Conservation (phyloP, 2,329 filamentous ascomycete species). For the Dactylellina cionopaga region DNA sequence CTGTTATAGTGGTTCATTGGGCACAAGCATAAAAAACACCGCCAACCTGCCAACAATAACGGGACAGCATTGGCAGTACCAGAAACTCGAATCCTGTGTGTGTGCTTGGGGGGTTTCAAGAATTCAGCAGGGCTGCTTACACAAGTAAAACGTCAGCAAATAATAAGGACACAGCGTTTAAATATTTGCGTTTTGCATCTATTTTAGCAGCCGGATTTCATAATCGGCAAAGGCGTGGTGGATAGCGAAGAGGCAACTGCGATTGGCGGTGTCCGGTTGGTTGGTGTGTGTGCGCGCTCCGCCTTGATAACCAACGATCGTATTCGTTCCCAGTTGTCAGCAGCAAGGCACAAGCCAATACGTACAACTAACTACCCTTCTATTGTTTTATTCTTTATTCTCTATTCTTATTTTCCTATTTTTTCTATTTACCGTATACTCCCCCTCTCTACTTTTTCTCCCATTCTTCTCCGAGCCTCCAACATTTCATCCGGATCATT, state of each 20-base stretch:
- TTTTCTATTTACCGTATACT: neutral
- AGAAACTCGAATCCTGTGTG: too few relatives aligned
- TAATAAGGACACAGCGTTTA: neutral
- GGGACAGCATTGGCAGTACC: too few relatives aligned
- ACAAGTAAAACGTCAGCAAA: slow-evolving; percentile 18
- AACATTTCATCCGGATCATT: neutral
- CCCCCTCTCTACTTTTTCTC: neutral
- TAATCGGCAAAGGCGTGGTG: neutral
- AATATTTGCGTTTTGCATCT: too few relatives aligned
- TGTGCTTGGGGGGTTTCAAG: slow-evolving; percentile 6
- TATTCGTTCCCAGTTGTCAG: too few relatives aligned
- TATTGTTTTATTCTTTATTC: too few relatives aligned
- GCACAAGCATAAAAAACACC: too few relatives aligned
- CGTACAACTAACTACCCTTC: neutral
- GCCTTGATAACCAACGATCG: neutral
- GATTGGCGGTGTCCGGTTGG: slow-evolving; percentile 2
- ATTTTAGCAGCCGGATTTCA: neutral
- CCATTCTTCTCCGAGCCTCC: neutral
- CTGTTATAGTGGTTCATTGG: too few relatives aligned
- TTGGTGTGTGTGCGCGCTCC: neutral
- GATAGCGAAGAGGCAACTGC: too few relatives aligned
- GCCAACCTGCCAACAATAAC: too few relatives aligned
- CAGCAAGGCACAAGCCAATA: too few relatives aligned
- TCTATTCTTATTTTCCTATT: neutral
- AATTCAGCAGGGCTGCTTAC: slow-evolving; percentile 21